Evolutionary conservation across 1,139 yeast species (phyloP), one percentile per base, ranked within the genome.

Genomic region (Candida tropicalis): DNA sequence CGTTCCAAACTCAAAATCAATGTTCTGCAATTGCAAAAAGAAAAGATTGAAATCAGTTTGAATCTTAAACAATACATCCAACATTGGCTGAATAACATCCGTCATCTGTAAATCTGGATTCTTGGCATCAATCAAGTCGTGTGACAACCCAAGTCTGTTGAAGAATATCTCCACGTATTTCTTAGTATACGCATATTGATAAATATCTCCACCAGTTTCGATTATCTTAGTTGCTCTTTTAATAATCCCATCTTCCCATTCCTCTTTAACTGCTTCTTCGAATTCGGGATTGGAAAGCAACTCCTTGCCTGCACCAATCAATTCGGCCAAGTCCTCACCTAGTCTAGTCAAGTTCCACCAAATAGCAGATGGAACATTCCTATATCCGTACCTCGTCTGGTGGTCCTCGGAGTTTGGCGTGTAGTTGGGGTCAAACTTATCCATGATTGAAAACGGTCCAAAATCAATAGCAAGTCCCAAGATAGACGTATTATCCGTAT

Each of bases 371-470:
- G 98, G 97, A 11, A 89, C 86, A 56, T 87, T 88, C 26, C 77
- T 76, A 63, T 86, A 91, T 8, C 90, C 81, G 60, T 93, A 93
- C 38, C 97, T 71, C 22, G 69, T 62, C 43, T 73, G 70, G 39
- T 77, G 79, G 60, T 93, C 99, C 59, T 90, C 97, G 43, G 90
- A 91, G 58, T 93, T 93, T 2, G 98, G 95, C 0, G 97, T 87
- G 59, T 79, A 91, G 41, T 76, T 64, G 6, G 95, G 91, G 57
- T 89, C 84, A 59, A 84, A 93, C 44, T 79, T 80, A 58, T 91
- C 97, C 82, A 87, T 74, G 43, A 90, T 87, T 18, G 95, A 87
- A 66, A 88, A 93, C 1, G 99, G 99, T 3, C 99, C 99, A 61
- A 85, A 93, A 63, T 93, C 99, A 65, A 93, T 80, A 0, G 96